Evolutionary conservation across 345 rosid genomes (phyloP).

Genomic region (Eucalyptus sp.): DNA sequence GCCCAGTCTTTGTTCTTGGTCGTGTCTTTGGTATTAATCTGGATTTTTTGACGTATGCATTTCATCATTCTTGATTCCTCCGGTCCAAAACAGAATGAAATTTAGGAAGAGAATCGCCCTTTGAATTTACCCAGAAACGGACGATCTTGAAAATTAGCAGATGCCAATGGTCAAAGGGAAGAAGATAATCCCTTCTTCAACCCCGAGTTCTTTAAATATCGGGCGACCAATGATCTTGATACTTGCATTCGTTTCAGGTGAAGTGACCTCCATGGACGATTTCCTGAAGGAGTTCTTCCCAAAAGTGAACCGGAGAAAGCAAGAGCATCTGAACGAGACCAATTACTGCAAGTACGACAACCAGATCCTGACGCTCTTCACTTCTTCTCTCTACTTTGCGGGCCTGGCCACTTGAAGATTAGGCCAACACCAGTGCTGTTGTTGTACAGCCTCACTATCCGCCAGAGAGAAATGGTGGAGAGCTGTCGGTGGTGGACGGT

Average conservation of each 20-base stretch:
- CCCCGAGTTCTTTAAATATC: not conserved
- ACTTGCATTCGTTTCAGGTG: constrained; percentile 31
- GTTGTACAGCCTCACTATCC: too few species aligned
- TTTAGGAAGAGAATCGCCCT: not conserved
- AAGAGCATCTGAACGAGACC: too few species aligned
- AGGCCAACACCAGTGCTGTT: too few species aligned
- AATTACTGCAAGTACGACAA: too few species aligned
- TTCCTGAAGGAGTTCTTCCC: constrained; percentile 71
- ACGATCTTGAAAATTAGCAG: not conserved
- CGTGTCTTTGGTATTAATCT: not conserved
- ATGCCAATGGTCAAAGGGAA: not conserved
- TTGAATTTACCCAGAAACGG: not conserved
- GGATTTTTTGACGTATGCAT: not conserved
- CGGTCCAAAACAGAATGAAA: not conserved
- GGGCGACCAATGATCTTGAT: too few species aligned
- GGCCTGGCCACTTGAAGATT: too few species aligned
- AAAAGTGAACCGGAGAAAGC: too few species aligned
- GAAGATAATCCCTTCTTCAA: not conserved
- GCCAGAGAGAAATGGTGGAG: too few species aligned
- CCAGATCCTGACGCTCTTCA: too few species aligned
- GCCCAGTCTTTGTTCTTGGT: not conserved
- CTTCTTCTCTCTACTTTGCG: too few species aligned
- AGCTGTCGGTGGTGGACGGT: too few species aligned
- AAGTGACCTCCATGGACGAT: constrained; percentile 95
- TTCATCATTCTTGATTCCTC: not conserved